A percentile compares a stretch with the other conserved stretches of the same genome.
phyloP scores from a whole-genome alignment of 768 basidiomycete species.

The Lentinula lateritia region DNA sequence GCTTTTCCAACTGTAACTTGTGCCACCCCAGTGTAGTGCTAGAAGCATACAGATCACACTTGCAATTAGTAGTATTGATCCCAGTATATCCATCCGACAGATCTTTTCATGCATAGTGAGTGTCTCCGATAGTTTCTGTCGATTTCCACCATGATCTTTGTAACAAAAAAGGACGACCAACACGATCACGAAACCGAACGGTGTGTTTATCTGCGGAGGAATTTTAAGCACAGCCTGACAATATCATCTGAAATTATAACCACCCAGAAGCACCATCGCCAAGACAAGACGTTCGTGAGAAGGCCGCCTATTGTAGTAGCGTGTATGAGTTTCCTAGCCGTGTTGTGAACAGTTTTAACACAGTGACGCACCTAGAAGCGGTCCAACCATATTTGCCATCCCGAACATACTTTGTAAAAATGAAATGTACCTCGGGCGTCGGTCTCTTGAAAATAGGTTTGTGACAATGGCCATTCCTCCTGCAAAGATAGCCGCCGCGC shows the following conservation, averaged over 20 bases:
- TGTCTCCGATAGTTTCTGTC: not conserved
- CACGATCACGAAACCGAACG: constrained; percentile 11
- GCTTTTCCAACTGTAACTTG: constrained; percentile 35
- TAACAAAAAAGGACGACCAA: constrained; percentile 13
- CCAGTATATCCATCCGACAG: constrained; percentile 10
- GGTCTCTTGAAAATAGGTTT: constrained; percentile 21
- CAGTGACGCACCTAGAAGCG: constrained; percentile 14
- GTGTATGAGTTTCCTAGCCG: not conserved
- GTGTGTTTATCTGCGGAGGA: constrained; percentile 24
- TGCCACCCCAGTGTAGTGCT: constrained; percentile 40
- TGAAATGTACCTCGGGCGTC: constrained; percentile 29
- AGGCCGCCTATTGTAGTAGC: constrained; percentile 14
- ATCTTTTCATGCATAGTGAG: constrained; percentile 4
- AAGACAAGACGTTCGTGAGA: constrained; percentile 23
- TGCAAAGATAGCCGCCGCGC: constrained; percentile 29
- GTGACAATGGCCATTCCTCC: constrained; percentile 20
- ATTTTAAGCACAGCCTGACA: constrained; percentile 9
- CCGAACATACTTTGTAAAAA: constrained; percentile 26
- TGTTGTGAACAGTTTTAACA: too few species aligned
- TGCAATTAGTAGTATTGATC: constrained; percentile 12
- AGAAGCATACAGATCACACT: constrained; percentile 18
- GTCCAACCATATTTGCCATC: constrained; percentile 18
- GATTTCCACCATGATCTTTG: constrained; percentile 9
- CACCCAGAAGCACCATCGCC: constrained; percentile 27
- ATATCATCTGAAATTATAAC: not conserved